A percentile compares a stretch with the other conserved stretches of the same genome.
Conservation (phyloP, 306 rosid genomes). For the Pyrus betulifolia region DNA sequence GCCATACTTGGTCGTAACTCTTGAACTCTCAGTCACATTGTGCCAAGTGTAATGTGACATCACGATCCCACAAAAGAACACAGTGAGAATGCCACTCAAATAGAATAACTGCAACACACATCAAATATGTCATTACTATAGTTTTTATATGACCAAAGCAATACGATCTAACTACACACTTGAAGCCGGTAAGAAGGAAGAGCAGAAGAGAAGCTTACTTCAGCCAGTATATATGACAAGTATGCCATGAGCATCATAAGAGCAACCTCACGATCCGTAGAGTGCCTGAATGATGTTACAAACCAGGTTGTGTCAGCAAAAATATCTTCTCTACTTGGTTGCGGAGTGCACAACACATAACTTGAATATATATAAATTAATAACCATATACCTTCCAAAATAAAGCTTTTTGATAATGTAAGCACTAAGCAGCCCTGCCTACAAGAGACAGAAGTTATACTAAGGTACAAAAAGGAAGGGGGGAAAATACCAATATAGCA, state of each 20-base stretch:
- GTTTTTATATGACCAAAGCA: background rate
- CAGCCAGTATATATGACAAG: constrained; percentile 93
- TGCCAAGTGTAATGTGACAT: constrained; percentile 99
- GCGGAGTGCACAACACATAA: background rate
- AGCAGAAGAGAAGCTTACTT: constrained; percentile 50
- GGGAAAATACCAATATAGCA: background rate
- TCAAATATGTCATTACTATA: constrained; percentile 12
- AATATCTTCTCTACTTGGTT: background rate
- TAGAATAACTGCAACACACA: constrained; percentile 60
- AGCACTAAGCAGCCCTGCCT: constrained; percentile 93
- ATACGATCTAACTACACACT: background rate
- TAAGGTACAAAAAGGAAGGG: background rate
- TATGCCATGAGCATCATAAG: constrained; percentile 98
- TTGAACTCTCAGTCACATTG: constrained; percentile 90
- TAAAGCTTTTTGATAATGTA: constrained; percentile 78
- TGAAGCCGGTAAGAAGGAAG: background rate
- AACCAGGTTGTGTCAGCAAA: constrained; percentile 16
- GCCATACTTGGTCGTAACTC: constrained; percentile 81
- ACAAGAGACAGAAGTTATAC: constrained; percentile 34
- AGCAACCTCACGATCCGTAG: constrained; percentile 97
- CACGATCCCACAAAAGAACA: constrained; percentile 95
- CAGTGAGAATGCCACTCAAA: constrained; percentile 96
- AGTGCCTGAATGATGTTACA: constrained; percentile 59
- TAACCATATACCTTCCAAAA: constrained; percentile 63
- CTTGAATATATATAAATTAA: background rate